Conservation (phyloP, 352 stramenopile species). For the Blastocystis sp. region DNA sequence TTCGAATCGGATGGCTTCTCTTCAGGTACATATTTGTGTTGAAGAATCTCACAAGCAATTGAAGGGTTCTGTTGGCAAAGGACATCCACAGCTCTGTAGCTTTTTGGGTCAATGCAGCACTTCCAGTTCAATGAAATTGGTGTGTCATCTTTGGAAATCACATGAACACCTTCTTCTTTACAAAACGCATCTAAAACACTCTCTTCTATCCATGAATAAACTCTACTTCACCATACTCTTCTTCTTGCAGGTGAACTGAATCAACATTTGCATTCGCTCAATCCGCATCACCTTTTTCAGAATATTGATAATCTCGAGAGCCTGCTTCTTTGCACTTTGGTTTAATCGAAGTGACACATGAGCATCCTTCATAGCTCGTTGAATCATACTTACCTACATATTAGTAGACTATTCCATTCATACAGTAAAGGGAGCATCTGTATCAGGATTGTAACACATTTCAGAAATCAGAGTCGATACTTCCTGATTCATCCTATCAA, state of each 20-base stretch:
- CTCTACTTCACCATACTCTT: neutral
- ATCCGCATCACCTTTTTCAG: conserved; percentile 85
- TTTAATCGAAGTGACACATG: conserved; percentile 88
- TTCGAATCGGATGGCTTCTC: neutral
- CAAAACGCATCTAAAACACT: neutral
- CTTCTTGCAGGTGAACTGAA: conserved; percentile 54
- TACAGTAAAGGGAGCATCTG: conserved; percentile 85
- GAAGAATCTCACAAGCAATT: conserved; percentile 16
- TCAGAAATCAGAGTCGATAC: conserved; percentile 89
- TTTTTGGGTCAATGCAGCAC: neutral
- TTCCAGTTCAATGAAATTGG: neutral
- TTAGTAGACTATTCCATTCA: neutral
- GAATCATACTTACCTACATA: conserved; percentile 81
- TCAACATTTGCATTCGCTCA: conserved; percentile 86
- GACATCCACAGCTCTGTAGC: conserved; percentile 16
- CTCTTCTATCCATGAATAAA: neutral
- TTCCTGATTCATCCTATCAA: conserved; percentile 79
- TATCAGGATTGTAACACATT: conserved; percentile 90
- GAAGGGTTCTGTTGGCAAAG: neutral
- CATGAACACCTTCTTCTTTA: neutral
- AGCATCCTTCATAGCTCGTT: conserved; percentile 88
- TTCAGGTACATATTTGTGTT: neutral
- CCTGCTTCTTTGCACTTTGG: conserved; percentile 85
- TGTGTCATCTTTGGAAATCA: neutral
- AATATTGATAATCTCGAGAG: conserved; percentile 88